phyloP scores from a whole-genome alignment of 352 stramenopile genomes.

The Globisporangium viniferum region DNA sequence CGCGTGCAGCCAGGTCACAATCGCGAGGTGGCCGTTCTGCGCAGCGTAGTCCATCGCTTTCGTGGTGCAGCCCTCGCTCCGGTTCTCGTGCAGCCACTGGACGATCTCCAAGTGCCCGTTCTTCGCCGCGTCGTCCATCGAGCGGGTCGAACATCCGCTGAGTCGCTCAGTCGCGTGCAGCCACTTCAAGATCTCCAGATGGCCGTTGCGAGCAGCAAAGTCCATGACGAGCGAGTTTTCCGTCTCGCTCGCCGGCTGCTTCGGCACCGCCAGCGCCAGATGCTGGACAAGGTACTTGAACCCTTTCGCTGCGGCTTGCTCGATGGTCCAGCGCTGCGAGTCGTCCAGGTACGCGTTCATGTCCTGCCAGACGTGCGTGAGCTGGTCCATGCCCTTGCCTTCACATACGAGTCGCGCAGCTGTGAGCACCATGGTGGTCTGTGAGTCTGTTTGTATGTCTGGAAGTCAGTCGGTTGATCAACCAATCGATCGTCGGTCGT shows the following conservation, averaged over 20 bases:
- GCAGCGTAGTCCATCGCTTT: slow-evolving; percentile 66
- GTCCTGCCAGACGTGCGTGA: slow-evolving; percentile 51
- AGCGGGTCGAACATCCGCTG: slow-evolving; percentile 48
- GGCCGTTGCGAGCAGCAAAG: slow-evolving; percentile 61
- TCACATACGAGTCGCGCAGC: slow-evolving; percentile 47
- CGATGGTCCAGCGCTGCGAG: slow-evolving; percentile 56
- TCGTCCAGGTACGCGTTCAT: slow-evolving; percentile 54
- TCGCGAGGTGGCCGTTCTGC: slow-evolving; percentile 43
- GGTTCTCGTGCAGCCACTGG: slow-evolving; percentile 58
- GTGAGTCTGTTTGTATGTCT: neutral
- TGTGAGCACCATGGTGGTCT: slow-evolving; percentile 45
- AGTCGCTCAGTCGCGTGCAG: slow-evolving; percentile 43
- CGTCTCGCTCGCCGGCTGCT: slow-evolving; percentile 17
- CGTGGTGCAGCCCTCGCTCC: slow-evolving; percentile 54
- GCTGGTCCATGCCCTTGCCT: slow-evolving; percentile 40
- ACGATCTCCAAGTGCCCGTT: slow-evolving; percentile 48
- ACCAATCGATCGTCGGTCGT: neutral
- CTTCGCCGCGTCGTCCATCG: slow-evolving; percentile 59
- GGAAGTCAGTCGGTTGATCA: neutral
- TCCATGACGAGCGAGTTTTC: slow-evolving; percentile 66
- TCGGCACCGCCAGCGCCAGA: slow-evolving; percentile 33
- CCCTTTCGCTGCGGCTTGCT: slow-evolving; percentile 52
- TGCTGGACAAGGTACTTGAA: slow-evolving; percentile 72
- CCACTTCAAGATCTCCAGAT: slow-evolving; percentile 67
- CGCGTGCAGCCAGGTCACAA: slow-evolving; percentile 60